These are phyloP conservation scores for Fagopyrum esculentum DNA, from an alignment of 148 eudicot genomes.

Conservation along the genomic window DNA sequence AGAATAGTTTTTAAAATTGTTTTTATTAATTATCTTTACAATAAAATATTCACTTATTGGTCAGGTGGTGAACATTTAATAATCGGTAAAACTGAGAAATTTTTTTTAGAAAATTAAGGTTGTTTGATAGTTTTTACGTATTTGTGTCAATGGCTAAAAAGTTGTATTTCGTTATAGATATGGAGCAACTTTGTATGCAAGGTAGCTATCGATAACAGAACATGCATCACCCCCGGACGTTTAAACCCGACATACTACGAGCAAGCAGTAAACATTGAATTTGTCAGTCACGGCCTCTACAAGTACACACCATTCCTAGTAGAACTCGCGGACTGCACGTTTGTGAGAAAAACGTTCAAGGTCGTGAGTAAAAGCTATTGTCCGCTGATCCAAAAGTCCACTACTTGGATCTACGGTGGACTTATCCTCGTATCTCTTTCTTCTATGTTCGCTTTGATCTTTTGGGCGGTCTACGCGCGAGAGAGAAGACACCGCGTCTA, in stretches of 20 bases:
- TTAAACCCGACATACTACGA: slow-evolving; percentile 52
- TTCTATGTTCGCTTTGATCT: slow-evolving; percentile 52
- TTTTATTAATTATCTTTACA: too few species aligned
- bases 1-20: too few species aligned
- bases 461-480: background rate
- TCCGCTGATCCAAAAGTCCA: slow-evolving; percentile 42
- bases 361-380: slow-evolving; percentile 41
- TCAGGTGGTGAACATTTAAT: too few species aligned
- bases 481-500: background rate
- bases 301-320: slow-evolving; percentile 64
- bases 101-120: too few species aligned
- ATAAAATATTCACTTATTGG: too few species aligned
- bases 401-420: slow-evolving; percentile 60
- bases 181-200: slow-evolving; percentile 1
- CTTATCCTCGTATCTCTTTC: slow-evolving; percentile 52
- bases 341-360: slow-evolving; percentile 52
- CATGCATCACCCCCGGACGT: slow-evolving; percentile 55
- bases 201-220: background rate
- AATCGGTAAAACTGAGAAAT: too few species aligned
- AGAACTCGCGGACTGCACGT: slow-evolving; percentile 56
- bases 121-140: too few species aligned
- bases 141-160: too few species aligned
- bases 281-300: slow-evolving; percentile 52
- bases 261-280: slow-evolving; percentile 44
- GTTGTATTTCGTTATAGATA: slow-evolving; percentile 32